Base-by-base conservation (phyloP, 345 rosid species). In the Mallotus nudiflorus region DNA sequence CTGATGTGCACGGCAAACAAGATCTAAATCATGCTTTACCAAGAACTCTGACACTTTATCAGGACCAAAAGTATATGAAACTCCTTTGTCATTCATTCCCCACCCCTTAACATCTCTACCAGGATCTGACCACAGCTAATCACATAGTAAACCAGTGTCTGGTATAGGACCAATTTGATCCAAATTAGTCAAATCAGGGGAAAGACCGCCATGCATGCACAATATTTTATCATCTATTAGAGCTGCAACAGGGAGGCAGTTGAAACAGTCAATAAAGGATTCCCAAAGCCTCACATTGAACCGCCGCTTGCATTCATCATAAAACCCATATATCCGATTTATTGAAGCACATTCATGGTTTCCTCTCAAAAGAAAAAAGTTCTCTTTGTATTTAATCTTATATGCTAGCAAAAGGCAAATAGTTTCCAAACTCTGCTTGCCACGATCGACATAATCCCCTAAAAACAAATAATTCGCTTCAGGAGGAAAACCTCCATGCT, bases 191-290 rank as follows among this genome's bases (percentile, higher is more conserved):
- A 93, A 84, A 33, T 93, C 98, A 13, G 98, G 97, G 18, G 98
- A 93, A 65, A 93, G 93, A 51, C 98, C 98, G 61, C 98, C 97
- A 55, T 93, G 98, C 97, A 93, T 91, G 80, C 98, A 93, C 81
- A 93, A 66, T 73, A 93, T 93, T 45, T 91, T 93, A 73, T 93
- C 98, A 65, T 93, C 97, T 45, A 93, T 69, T 44, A 91, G 90
- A 56, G 97, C 98, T 0, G 97, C 92, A 14, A 91, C 97, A 25
- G 98, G 98, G 63, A 93, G 96, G 73, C 91, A 91, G 64, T 93
- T 93, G 76, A 93, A 93, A 78, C 90, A 91, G 33, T 93, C 98
- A 15, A 96, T 88, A 67, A 93, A 93, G 56, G 83, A 75, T 78
- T 91, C 91, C 98, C 98, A 93, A 24, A 93, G 87, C 66, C 93